Evolutionary conservation across 176 grass and related monocot genomes (phyloP).

Genomic region (Echinochloa phyllopogon): DNA sequence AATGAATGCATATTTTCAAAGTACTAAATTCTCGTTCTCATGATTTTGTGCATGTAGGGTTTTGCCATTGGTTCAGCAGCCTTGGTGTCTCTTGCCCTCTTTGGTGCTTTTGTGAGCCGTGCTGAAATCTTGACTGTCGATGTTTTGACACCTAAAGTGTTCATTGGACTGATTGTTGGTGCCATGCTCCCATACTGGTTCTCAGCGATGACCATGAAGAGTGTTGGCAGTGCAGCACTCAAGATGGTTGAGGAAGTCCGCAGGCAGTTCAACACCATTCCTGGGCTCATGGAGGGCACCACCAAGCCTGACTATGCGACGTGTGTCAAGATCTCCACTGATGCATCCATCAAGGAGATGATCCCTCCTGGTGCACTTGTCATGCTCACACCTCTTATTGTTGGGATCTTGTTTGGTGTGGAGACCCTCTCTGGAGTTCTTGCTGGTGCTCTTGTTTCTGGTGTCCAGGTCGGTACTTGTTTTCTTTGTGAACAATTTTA

Average conservation of each 20-base stretch:
- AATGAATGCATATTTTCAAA: not conserved
- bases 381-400: constrained; percentile 89
- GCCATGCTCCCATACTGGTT: constrained; percentile 98
- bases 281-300: constrained; percentile 88
- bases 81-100: constrained; percentile 92
- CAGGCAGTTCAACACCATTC: constrained; percentile 85
- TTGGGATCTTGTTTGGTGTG: constrained; percentile 82
- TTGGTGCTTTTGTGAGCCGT: constrained; percentile 91
- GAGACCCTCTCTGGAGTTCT: constrained; percentile 93
- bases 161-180: constrained; percentile 88
- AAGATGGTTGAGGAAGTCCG: constrained; percentile 98
- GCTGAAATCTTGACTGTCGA: constrained; percentile 73
- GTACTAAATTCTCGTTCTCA: not conserved
- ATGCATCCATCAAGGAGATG: constrained; percentile 97
- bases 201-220: constrained; percentile 98
- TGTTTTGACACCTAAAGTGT: constrained; percentile 86
- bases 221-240: constrained; percentile 86
- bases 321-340: constrained; percentile 97
- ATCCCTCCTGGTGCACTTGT: constrained; percentile 90
- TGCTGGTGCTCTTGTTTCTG: constrained; percentile 89
- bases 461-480: constrained; percentile 74
- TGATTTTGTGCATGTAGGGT: constrained; percentile 54
- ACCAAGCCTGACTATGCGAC: constrained; percentile 85
- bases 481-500: not conserved
- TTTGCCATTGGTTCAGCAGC: constrained; percentile 95